Evolutionary conservation across 495 filamentous ascomycete genomes (phyloP).

Genomic region (Penicillium goetzii): DNA sequence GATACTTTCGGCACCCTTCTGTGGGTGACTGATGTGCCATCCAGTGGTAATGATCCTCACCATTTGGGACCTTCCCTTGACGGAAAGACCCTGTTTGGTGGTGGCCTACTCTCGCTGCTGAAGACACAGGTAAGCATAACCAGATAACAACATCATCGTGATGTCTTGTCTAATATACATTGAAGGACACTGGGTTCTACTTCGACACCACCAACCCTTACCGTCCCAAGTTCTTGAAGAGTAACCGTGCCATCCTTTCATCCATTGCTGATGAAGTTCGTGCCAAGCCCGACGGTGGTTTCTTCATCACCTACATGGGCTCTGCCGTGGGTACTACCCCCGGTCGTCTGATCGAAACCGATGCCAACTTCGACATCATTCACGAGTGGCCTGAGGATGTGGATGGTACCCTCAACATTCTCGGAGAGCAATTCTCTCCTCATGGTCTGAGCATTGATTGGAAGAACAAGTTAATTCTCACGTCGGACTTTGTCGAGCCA

Average conservation of each 20-base stretch:
- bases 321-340: slow-evolving; percentile 60
- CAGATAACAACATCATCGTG: neutral
- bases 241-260: slow-evolving; percentile 57
- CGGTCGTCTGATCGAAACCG: slow-evolving; percentile 62
- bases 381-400: slow-evolving; percentile 63
- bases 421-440: slow-evolving; percentile 62
- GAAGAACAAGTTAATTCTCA: slow-evolving; percentile 58
- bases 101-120: slow-evolving; percentile 62
- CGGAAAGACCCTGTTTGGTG: slow-evolving; percentile 63
- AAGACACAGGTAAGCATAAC: slow-evolving; percentile 51
- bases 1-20: slow-evolving; percentile 64
- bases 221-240: slow-evolving; percentile 59
- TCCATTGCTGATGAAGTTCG: slow-evolving; percentile 67
- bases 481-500: slow-evolving; percentile 66
- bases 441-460: slow-evolving; percentile 64
- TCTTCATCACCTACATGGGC: slow-evolving; percentile 65
- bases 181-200: slow-evolving; percentile 63
- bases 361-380: slow-evolving; percentile 63
- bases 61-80: slow-evolving; percentile 61
- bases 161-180: neutral
- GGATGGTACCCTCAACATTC: slow-evolving; percentile 52
- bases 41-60: slow-evolving; percentile 64
- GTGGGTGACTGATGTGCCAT: slow-evolving; percentile 61
- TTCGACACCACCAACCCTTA: slow-evolving; percentile 63
- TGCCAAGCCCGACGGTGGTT: slow-evolving; percentile 67